phyloP scores from a whole-genome alignment of 2,329 filamentous ascomycete genomes.

The Neonectria sp. region DNA sequence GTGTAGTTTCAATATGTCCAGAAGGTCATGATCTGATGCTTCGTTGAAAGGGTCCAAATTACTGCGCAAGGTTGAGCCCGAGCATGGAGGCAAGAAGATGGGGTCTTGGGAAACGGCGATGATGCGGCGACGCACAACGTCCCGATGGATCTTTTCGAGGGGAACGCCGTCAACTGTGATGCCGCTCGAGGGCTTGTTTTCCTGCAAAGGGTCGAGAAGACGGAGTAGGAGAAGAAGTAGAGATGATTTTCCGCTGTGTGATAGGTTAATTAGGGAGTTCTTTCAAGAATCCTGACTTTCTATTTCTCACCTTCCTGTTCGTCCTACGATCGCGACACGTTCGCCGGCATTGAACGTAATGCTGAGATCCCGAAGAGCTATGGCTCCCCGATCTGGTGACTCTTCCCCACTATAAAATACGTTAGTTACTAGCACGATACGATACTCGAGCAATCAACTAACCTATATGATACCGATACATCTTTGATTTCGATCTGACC shows the following conservation, averaged over 20 bases:
- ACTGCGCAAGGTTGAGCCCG: constrained; percentile 10
- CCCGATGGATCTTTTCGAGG: constrained; percentile 55
- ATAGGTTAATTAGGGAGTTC: not conserved
- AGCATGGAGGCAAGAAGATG: constrained; percentile 61
- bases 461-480: constrained; percentile 34
- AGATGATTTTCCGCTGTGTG: constrained; percentile 59
- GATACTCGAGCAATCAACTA: not conserved
- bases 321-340: constrained; percentile 25
- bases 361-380: constrained; percentile 16
- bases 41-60: constrained; percentile 58
- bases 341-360: constrained; percentile 19
- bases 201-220: constrained; percentile 55
- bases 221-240: constrained; percentile 56
- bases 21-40: constrained; percentile 49
- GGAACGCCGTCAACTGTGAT: constrained; percentile 61
- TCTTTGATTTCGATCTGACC: constrained; percentile 20
- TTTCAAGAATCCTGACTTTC: not conserved
- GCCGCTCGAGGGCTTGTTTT: not conserved
- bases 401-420: not conserved
- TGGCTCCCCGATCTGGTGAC: not conserved
- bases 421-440: not conserved
- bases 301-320: constrained; percentile 26
- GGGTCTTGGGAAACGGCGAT: constrained; percentile 67
- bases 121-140: constrained; percentile 60
- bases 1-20: constrained; percentile 48